Conservation (phyloP, 2,329 filamentous ascomycete genomes). For the Pestalotiopsis sp. region DNA sequence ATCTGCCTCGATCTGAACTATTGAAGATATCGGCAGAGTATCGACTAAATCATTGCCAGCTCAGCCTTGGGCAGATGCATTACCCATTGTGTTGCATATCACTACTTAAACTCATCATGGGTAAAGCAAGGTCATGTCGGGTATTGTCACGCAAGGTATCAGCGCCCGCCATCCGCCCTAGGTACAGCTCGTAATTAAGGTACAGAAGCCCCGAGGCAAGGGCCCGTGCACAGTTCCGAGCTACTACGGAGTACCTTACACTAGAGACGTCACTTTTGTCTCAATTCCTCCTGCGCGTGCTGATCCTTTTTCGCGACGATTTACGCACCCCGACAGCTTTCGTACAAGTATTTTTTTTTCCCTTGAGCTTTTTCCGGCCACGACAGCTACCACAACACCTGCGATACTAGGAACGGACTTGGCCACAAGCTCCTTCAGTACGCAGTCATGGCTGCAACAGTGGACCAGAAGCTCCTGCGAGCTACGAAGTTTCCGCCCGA, state of each 20-base stretch:
- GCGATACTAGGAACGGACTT: not conserved
- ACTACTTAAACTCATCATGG: too few species aligned
- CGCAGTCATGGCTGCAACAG: slow-evolving; percentile 73
- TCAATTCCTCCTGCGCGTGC: not conserved
- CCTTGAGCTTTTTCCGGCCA: not conserved
- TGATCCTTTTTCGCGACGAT: not conserved
- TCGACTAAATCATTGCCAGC: too few species aligned
- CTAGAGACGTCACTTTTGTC: slow-evolving; percentile 5
- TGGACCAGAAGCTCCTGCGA: slow-evolving; percentile 87
- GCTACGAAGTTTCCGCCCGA: slow-evolving; percentile 92
- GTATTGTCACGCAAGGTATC: too few species aligned
- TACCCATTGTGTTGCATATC: too few species aligned
- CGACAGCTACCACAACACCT: not conserved
- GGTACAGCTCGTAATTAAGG: too few species aligned
- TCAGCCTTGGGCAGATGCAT: too few species aligned
- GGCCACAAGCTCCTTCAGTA: not conserved
- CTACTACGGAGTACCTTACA: not conserved
- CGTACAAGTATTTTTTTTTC: not conserved
- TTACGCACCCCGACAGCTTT: not conserved
- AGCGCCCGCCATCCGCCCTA: too few species aligned
- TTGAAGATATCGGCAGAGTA: too few species aligned
- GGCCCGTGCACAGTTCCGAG: not conserved
- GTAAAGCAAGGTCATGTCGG: too few species aligned
- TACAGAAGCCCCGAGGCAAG: not conserved
- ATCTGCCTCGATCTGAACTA: too few species aligned